A percentile compares a stretch with the other conserved stretches of the same genome.
Conservation (phyloP, 306 rosid genomes). For the Malus sieversii region DNA sequence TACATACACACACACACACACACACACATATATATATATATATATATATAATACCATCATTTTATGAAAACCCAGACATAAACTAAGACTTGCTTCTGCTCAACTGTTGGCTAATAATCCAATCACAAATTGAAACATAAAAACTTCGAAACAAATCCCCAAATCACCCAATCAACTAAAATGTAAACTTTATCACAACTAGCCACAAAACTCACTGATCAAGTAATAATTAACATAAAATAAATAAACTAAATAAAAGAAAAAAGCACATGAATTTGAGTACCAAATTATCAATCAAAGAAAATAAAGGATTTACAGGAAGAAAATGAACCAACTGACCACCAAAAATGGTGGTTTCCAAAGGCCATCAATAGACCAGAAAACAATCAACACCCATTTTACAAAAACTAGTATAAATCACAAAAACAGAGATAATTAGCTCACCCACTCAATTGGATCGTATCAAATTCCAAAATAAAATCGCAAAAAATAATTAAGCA, state of each 20-base stretch:
- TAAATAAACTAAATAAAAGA: not conserved
- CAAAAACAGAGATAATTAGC: not conserved
- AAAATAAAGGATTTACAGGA: not conserved
- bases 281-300: not conserved
- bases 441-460: not conserved
- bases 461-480: not conserved
- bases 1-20: too few relatives aligned
- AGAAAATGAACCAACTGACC: constrained; percentile 13
- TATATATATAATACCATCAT: too few relatives aligned
- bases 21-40: too few relatives aligned
- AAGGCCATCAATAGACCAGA: not conserved
- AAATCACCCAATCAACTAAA: not conserved
- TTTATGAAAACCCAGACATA: not conserved
- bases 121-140: not conserved
- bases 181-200: not conserved
- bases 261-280: not conserved
- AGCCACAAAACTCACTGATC: not conserved
- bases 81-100: not conserved
- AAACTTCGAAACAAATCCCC: not conserved
- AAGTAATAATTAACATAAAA: not conserved
- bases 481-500: not conserved
- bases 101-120: not conserved
- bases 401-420: not conserved
- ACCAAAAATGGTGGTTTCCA: constrained; percentile 13
- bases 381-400: not conserved